These are phyloP conservation scores for Talaromyces proteolyticus DNA, from an alignment of 495 filamentous ascomycete species.

Conservation along the genomic window DNA sequence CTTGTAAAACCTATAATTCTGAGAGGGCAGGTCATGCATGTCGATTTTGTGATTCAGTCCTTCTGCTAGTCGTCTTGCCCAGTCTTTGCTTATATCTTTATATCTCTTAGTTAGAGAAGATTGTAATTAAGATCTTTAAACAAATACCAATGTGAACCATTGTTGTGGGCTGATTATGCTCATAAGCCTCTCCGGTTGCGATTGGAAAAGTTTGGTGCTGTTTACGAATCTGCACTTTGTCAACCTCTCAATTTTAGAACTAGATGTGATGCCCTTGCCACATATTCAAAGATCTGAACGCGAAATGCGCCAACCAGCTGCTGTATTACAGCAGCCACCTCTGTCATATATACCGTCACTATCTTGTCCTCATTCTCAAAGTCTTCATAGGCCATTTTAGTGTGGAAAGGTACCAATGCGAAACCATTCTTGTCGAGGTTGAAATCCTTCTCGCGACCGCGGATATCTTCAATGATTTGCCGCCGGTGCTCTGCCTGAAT, in stretches of 20 bases:
- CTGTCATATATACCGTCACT: constrained; percentile 1
- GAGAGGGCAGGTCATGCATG: neutral
- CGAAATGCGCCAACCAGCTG: neutral
- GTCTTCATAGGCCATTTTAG: constrained; percentile 4
- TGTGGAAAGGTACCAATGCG: neutral
- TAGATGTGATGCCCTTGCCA: neutral
- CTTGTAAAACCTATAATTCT: neutral
- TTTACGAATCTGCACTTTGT: neutral
- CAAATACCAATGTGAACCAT: constrained; percentile 7
- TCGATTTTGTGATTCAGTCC: constrained; percentile 1
- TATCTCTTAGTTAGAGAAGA: neutral
- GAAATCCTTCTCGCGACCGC: neutral
- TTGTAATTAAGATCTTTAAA: neutral
- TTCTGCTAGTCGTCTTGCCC: neutral
- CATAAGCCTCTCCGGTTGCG: constrained; percentile 3
- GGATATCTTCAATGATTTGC: neutral
- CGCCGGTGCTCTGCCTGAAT: neutral
- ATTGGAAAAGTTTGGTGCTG: neutral
- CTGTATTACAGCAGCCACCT: constrained; percentile 4
- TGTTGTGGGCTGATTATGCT: constrained; percentile 8
- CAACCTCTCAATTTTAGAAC: neutral
- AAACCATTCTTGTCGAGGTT: constrained; percentile 1
- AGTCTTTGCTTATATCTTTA: neutral
- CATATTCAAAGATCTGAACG: constrained; percentile 5
- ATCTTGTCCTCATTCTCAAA: constrained; percentile 1